These are phyloP conservation scores for Bipolaris bicolor DNA, from an alignment of 2,329 filamentous ascomycete genomes.

Conservation along the genomic window DNA sequence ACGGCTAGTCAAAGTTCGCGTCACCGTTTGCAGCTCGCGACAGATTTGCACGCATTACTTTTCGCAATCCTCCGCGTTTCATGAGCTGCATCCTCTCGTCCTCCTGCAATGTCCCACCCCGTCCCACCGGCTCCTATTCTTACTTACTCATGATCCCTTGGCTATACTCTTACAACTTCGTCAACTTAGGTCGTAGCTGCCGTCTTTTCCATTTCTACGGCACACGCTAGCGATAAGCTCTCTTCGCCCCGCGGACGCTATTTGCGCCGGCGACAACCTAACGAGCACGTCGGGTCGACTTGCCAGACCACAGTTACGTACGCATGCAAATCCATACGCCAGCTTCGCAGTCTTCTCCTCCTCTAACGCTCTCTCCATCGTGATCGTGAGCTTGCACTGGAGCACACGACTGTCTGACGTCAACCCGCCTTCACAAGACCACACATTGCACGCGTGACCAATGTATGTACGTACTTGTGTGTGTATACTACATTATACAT, in stretches of 20 bases:
- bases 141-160: too few relatives aligned
- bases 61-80: constrained; percentile 7
- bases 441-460: background rate
- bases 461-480: background rate
- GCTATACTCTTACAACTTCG: too few relatives aligned
- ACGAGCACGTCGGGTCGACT: background rate
- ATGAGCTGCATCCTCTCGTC: background rate
- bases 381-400: background rate
- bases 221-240: background rate
- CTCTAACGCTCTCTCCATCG: background rate
- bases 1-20: background rate
- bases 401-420: background rate
- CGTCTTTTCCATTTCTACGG: background rate
- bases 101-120: background rate
- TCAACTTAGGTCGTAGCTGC: background rate
- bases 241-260: constrained; percentile 5
- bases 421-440: background rate
- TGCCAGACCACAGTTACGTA: background rate
- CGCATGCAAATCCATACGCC: background rate
- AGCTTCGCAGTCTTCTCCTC: background rate
- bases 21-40: too few relatives aligned
- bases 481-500: constrained; percentile 1
- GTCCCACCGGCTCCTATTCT: too few relatives aligned
- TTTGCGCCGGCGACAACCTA: background rate
- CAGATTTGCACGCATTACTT: background rate